Base-by-base conservation (phyloP, 2,329 filamentous ascomycete species). In the Fusarium sterilihyphosum region DNA sequence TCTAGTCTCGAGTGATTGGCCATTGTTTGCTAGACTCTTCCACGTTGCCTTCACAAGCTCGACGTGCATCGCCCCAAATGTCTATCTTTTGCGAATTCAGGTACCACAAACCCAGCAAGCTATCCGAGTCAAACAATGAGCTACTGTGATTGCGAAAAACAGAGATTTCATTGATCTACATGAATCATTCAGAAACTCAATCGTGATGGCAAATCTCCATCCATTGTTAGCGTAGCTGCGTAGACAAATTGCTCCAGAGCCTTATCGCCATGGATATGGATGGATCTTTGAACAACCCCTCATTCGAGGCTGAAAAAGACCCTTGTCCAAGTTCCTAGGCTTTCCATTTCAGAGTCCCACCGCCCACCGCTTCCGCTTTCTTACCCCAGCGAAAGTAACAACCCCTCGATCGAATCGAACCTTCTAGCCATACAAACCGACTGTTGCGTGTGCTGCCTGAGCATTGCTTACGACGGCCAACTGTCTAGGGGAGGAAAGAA, bases 21-120 rank as follows among this genome's bases (percentile, higher is more conserved):
- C 31, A 52, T 61, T 53, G 58, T 44, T 61, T 78, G 63, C 77
- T 72, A 75, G 72, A 78, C 67, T 44, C 67, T 78, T 78, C 72
- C 73, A 78, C 60, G 68, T 73, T 35, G 47, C 50, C 52, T 67
- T 67, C 57, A 41, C 52, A 58, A 70, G 47, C 57, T 72, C 57
- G 18, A 71, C 44, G 40, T 61, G 61, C 52, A 67, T 71, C 65
- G 65, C 73, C 73, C 73, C 73, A 67, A 56, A 49, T 31, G 64
- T 57, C 71, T 38, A 53, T 69, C 46, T 61, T 57, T 69, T 74
- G 63, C 71, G 71, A 65, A 43, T 61, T 54, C 63, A 74, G 71
- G 71, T 73, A 73, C 71, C 71, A 71, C 58, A 71, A 67, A 52
- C 50, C 35, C 26, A 37, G 13, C 18, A 56, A 20, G 24, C 49